These are phyloP conservation scores for Inonotus obliquus DNA, from an alignment of 1,284 basidiomycete genomes.

Conservation along the genomic window DNA sequence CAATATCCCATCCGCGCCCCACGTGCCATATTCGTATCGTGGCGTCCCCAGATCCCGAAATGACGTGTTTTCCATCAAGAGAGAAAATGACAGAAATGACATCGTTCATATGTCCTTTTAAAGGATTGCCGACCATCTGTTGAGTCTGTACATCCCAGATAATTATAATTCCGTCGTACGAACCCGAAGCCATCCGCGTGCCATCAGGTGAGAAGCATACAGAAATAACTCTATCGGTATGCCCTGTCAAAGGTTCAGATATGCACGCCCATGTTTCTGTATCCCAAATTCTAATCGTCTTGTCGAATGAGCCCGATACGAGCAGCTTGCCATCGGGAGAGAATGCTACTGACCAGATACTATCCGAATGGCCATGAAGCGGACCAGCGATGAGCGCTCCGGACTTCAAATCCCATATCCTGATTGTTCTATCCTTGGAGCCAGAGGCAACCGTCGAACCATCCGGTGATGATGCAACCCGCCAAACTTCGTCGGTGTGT, in stretches of 20 bases:
- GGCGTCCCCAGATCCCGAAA: too few species aligned
- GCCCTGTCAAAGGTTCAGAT: not conserved
- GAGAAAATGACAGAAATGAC: not conserved
- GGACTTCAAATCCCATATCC: conserved; percentile 8
- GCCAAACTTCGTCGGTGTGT: not conserved
- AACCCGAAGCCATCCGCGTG: too few species aligned
- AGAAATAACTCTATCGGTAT: not conserved
- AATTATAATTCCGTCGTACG: not conserved
- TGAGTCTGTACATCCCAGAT: not conserved
- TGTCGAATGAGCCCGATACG: conserved; percentile 1
- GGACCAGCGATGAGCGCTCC: not conserved
- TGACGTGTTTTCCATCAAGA: too few species aligned
- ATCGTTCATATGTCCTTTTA: not conserved
- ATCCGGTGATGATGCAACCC: conserved; percentile 12
- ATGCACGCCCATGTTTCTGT: not conserved
- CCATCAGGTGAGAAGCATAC: too few species aligned
- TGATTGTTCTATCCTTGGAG: conserved; percentile 11
- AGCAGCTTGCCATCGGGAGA: not conserved
- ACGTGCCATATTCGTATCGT: too few species aligned
- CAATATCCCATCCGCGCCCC: not conserved
- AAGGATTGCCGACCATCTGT: not conserved
- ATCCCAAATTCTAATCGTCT: not conserved
- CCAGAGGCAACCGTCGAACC: conserved; percentile 6
- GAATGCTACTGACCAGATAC: not conserved
- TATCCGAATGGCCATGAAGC: not conserved